Evolutionary conservation across 257 asterid genomes (phyloP).

Genomic region (Capsicum chinense): DNA sequence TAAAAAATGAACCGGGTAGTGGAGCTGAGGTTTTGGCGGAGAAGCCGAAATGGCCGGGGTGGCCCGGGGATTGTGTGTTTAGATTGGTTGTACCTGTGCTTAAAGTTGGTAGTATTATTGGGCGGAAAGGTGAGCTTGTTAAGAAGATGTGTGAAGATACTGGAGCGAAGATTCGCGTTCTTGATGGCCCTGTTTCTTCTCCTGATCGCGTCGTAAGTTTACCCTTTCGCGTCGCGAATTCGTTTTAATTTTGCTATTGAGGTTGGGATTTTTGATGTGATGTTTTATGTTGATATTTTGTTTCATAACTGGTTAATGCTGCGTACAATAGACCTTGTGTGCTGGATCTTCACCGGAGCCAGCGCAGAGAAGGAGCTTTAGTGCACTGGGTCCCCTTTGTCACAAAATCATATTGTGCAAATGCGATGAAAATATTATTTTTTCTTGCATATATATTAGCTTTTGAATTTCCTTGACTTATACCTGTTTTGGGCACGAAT

Average conservation of each 20-base stretch:
- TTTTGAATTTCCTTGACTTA: too few species aligned
- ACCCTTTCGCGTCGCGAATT: neutral
- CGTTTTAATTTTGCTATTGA: too few species aligned
- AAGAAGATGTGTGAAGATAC: slow-evolving; percentile 92
- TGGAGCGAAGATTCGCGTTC: slow-evolving; percentile 77
- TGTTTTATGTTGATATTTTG: neutral
- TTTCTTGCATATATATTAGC: too few species aligned
- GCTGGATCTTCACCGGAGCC: too few species aligned
- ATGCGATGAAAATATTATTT: too few species aligned
- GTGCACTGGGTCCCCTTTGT: too few species aligned
- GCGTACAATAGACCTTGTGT: too few species aligned
- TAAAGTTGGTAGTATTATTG: slow-evolving; percentile 87
- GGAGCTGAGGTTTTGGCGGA: slow-evolving; percentile 21
- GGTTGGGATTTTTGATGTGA: too few species aligned
- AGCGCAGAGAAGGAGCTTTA: too few species aligned
- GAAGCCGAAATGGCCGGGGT: slow-evolving; percentile 76
- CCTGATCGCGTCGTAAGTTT: slow-evolving; percentile 78
- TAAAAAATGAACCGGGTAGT: slow-evolving; percentile 3
- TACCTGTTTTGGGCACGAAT: too few species aligned
- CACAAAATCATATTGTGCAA: too few species aligned
- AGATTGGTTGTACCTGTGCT: slow-evolving; percentile 74
- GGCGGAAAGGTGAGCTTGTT: slow-evolving; percentile 86
- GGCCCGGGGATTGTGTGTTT: slow-evolving; percentile 85
- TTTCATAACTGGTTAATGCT: too few species aligned
- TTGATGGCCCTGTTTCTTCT: slow-evolving; percentile 70